Base-by-base conservation (phyloP, 164 flowering plant genomes). In the Aristolochia contorta region DNA sequence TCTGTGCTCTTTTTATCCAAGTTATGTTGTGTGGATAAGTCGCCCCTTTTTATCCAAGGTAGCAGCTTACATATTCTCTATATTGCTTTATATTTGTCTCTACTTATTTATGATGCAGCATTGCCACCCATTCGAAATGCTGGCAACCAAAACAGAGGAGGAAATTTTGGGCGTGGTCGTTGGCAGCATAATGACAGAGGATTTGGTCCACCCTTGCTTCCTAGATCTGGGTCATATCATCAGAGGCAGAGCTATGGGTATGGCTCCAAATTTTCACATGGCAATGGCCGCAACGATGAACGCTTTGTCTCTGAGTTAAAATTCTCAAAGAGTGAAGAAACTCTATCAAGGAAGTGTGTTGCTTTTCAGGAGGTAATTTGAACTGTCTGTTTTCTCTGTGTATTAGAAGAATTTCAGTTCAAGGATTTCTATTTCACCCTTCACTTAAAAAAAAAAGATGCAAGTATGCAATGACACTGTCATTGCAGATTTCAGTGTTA, bases 251-350 rank as follows among this genome's bases (percentile, higher is more conserved):
- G 74, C 47, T 77, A 23, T 75, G 91, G 91, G 37, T 81, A 67
- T 74, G 81, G 82, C 33, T 27, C 69, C 16, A 81, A 69, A 74
- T 79, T 68, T 67, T 51, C 69, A 16, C 50, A 56, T 65, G 55
- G 64, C 12, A 80, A 81, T 77, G 79, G 70, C 63, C 91, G 72
- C 20, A 81, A 72, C 53, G 96, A 88, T 76, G 97, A 91, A 60
- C 85, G 93, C 2, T 80, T 86, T 77, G 91, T 93, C 63, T 88
- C 99, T 62, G 95, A 88, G n/a, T 62, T 90, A 54, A 93, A 80
- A 81, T 83, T 93, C 67, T 48, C 80, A 4, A 93, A 83, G 79
- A 90, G 91, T 70, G 97, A 90, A 73, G 99, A 93, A 74, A 93
- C 97, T 55, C 77, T 93, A 68, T 76, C 99, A 21, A 78, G 97